These are phyloP conservation scores for Thermothelomyces thermophilus DNA, from an alignment of 2,329 filamentous ascomycete species.

Conservation along the genomic window DNA sequence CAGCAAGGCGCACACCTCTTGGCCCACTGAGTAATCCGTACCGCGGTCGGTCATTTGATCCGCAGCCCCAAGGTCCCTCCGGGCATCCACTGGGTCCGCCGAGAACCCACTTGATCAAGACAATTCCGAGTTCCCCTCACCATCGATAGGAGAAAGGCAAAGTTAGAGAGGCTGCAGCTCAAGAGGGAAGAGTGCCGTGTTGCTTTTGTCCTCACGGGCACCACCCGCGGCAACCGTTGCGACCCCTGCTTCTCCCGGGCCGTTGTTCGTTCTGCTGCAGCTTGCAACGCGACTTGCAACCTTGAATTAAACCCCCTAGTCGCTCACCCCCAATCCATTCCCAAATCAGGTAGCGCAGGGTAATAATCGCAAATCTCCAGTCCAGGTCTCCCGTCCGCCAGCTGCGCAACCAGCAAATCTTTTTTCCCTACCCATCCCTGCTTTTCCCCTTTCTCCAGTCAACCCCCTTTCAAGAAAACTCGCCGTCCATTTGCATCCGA, in stretches of 20 bases:
- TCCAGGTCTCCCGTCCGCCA: slow-evolving; percentile 17
- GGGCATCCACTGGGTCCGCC: background rate
- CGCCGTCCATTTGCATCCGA: background rate
- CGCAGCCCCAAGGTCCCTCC: background rate
- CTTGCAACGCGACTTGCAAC: slow-evolving; percentile 12
- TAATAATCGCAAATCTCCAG: slow-evolving; percentile 24
- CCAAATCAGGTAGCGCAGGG: slow-evolving; percentile 20
- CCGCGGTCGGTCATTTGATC: slow-evolving; percentile 1
- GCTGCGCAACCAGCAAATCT: slow-evolving; percentile 14
- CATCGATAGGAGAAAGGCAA: background rate
- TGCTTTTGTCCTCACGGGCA: background rate
- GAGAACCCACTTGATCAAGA: background rate
- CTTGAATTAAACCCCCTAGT: slow-evolving; percentile 10
- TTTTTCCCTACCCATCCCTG: slow-evolving; percentile 13
- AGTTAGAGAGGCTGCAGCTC: background rate
- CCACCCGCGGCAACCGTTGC: background rate
- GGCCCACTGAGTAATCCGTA: no score
- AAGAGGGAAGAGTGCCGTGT: background rate
- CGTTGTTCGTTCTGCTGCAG: slow-evolving; percentile 1
- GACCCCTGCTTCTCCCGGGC: background rate
- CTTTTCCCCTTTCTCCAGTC: slow-evolving; percentile 2
- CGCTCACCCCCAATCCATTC: slow-evolving; percentile 14
- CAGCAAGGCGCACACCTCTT: no score
- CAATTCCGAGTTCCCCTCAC: background rate
- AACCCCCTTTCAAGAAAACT: background rate